phyloP scores from a whole-genome alignment of 768 basidiomycete species.

The Butyriboletus loyo region DNA sequence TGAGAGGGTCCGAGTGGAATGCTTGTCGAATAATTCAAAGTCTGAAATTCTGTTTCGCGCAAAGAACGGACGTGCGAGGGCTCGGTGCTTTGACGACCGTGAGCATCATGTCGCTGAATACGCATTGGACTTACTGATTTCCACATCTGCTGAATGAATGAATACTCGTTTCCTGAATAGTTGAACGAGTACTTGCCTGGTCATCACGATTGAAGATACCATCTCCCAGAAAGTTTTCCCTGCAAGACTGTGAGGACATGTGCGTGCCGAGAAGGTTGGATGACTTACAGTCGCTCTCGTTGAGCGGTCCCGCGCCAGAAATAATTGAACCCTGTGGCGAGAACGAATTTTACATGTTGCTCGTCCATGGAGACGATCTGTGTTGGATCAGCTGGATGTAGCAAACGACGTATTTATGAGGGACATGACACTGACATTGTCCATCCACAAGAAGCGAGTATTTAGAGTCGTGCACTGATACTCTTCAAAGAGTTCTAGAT shows the following conservation, averaged over 20 bases:
- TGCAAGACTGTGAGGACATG: conserved; percentile 17
- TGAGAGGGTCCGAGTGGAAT: conserved; percentile 45
- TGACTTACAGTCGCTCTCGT: conserved; percentile 61
- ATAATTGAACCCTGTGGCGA: conserved; percentile 61
- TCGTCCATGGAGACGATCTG: conserved; percentile 77
- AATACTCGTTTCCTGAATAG: conserved; percentile 1
- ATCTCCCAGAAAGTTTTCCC: conserved; percentile 58
- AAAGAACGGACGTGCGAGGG: conserved; percentile 70
- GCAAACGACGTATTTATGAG: not conserved
- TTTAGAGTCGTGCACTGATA: conserved; percentile 71
- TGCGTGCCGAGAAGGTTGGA: not conserved
- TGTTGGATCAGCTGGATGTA: not conserved
- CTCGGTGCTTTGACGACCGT: conserved; percentile 49
- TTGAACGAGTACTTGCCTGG: conserved; percentile 40
- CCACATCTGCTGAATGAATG: conserved; percentile 44
- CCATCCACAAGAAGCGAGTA: conserved; percentile 63
- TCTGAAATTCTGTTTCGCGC: conserved; percentile 69
- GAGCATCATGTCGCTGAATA: not conserved
- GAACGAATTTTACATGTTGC: conserved; percentile 60
- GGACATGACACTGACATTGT: conserved; percentile 48
- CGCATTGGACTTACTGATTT: conserved; percentile 47
- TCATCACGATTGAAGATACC: conserved; percentile 81
- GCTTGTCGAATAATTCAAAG: conserved; percentile 63
- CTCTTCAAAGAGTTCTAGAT: conserved; percentile 64
- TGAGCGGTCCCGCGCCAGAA: conserved; percentile 67